Evolutionary conservation across 2,329 filamentous ascomycete species (phyloP), one percentile per base, ranked within the genome.

Genomic region (Penicillium decumbens): DNA sequence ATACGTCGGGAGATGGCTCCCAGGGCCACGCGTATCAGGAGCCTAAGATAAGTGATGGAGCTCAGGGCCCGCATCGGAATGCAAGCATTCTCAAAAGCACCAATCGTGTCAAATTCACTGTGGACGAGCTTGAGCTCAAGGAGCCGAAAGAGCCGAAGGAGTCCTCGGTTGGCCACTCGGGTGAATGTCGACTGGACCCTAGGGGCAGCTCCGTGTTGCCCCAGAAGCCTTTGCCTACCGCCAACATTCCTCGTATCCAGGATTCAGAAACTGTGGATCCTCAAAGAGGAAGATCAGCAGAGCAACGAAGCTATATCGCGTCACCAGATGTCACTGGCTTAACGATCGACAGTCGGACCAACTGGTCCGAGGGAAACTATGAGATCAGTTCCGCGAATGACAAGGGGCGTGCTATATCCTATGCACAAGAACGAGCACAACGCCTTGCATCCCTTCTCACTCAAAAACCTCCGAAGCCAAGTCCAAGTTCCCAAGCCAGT

Each of bases 21-120:
- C 49, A 54, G 40, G 57, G 58, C 40, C 51, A 53, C 35, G 20
- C 54, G 30, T 54, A 52, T 48, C 49, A 47, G 37, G 29, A 51
- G 37, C 28, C 27, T 24, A 49, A 25, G 28, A 42, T 46, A 41
- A 62, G 62, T 43, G 48, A 59, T 46, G 61, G 53, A 44, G 59
- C 60, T 54, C 67, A 64, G 59, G 57, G 56, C 56, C 68, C 51
- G 57, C 53, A 61, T 55, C 59, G 64, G 68, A 71, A 70, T 71
- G 68, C 62, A 59, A 63, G 66, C 51, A 69, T 67, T 64, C 61
- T 64, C 38, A 66, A 62, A 47, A 60, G 44, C 55, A 54, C 68
- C 52, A 71, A 69, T 63, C 64, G 64, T 45, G 58, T 68, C 50
- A 65, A 69, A 43, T 65, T 65, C 51, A 66, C 60, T 13, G 58